Conservation (phyloP, 1,284 basidiomycete genomes). For the Cerrena zonata region DNA sequence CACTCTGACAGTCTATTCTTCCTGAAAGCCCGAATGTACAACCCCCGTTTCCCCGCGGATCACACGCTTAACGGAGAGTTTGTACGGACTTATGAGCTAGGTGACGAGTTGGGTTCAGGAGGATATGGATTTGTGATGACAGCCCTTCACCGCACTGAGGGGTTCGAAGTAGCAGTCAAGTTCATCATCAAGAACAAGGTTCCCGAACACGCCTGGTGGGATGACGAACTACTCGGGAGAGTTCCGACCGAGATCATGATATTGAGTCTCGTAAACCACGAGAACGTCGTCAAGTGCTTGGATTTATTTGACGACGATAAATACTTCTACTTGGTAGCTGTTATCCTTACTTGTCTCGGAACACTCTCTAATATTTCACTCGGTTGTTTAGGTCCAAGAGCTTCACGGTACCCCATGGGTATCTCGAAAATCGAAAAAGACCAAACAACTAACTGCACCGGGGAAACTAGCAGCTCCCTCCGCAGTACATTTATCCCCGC, state of each 20-base stretch:
- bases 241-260: conserved; percentile 81
- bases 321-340: conserved; percentile 80
- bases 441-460: conserved; percentile 21
- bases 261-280: conserved; percentile 69
- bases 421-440: conserved; percentile 25
- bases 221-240: conserved; percentile 53
- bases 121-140: conserved; percentile 92
- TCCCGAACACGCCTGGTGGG: conserved; percentile 73
- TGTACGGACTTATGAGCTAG: conserved; percentile 59
- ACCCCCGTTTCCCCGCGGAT: conserved; percentile 52
- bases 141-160: conserved; percentile 50
- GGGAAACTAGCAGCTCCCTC: conserved; percentile 26
- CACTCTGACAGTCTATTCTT: conserved; percentile 18
- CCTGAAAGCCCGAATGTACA: conserved; percentile 36
- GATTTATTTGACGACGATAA: conserved; percentile 78
- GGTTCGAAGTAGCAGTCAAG: conserved; percentile 81
- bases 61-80: conserved; percentile 68
- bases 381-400: conserved; percentile 70
- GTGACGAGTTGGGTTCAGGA: conserved; percentile 80
- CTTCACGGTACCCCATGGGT: conserved; percentile 85
- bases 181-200: conserved; percentile 86
- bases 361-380: background rate
- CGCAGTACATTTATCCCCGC: conserved; percentile 27
- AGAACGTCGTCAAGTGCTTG: conserved; percentile 76
- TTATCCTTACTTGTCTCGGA: background rate